Percentiles rank a stretch among this genome's conserved stretches.
Conservation (phyloP, 352 stramenopile species). For the Globisporangium mamillatum region DNA sequence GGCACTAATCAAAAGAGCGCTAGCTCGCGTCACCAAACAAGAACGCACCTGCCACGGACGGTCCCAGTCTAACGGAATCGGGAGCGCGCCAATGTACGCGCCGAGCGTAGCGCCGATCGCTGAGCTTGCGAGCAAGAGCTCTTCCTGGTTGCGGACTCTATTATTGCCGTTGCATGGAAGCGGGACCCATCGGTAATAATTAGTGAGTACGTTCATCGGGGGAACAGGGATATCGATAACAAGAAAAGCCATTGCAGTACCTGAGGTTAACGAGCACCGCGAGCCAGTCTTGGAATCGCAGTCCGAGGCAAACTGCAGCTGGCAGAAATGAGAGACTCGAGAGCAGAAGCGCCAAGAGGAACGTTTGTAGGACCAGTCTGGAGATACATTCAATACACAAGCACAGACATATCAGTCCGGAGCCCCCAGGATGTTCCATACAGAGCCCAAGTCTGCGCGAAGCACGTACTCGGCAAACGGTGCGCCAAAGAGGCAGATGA, state of each 20-base stretch:
- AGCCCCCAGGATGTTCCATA: too few species aligned
- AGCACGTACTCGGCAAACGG: constrained; percentile 51
- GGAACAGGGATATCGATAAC: background rate
- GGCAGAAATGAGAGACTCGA: constrained; percentile 46
- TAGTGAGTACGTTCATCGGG: background rate
- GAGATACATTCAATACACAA: background rate
- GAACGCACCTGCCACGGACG: constrained; percentile 78
- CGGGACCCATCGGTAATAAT: background rate
- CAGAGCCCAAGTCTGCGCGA: background rate
- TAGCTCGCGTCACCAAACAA: background rate
- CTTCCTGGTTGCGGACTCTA: constrained; percentile 38
- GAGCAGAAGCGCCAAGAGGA: constrained; percentile 59
- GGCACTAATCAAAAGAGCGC: background rate
- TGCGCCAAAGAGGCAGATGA: constrained; percentile 74
- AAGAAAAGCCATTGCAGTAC: constrained; percentile 17
- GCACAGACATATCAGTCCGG: constrained; percentile 9
- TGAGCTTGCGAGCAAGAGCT: constrained; percentile 51
- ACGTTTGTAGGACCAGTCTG: constrained; percentile 63
- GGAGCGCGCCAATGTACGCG: constrained; percentile 68
- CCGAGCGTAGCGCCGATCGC: constrained; percentile 58
- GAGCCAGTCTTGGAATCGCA: constrained; percentile 37
- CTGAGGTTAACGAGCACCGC: constrained; percentile 52
- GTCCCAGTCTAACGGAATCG: constrained; percentile 87
- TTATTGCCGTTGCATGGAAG: background rate
- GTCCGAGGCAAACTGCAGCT: constrained; percentile 38